Evolutionary conservation across 331 rosid species (phyloP).

Genomic region (Cucumis variabilis): DNA sequence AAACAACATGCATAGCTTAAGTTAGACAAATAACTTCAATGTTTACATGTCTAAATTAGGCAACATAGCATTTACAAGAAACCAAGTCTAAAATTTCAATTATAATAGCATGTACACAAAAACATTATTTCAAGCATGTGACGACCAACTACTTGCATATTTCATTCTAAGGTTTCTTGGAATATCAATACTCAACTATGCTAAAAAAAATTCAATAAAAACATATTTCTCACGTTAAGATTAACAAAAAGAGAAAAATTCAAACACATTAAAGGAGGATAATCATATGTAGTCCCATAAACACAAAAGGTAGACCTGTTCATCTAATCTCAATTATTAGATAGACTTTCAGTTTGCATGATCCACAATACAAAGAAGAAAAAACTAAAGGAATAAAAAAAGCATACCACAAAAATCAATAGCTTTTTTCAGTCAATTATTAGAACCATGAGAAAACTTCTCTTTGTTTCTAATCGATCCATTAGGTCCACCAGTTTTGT

Average conservation of each 20-base stretch:
- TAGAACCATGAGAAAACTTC: slow-evolving; percentile 80
- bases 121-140: too few species aligned
- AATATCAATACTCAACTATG: too few species aligned
- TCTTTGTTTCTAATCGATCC: slow-evolving; percentile 85
- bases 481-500: slow-evolving; percentile 88
- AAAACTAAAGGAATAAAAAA: background rate
- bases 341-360: background rate
- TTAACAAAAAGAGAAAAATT: background rate
- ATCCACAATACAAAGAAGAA: background rate
- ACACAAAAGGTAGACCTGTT: background rate
- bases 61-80: too few species aligned
- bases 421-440: slow-evolving; percentile 87
- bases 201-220: background rate
- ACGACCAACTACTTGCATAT: too few species aligned
- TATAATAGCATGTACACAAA: too few species aligned
- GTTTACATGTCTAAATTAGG: too few species aligned
- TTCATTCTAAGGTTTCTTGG: too few species aligned
- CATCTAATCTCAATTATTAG: background rate
- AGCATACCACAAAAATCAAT: slow-evolving; percentile 79
- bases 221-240: background rate
- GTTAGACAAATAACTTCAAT: too few species aligned
- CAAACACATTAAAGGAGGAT: background rate
- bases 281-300: background rate
- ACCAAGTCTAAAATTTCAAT: too few species aligned
- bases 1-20: too few species aligned